Evolutionary conservation across 2,329 filamentous ascomycete genomes (phyloP), one percentile per base, ranked within the genome.

Genomic region (Pseudogymnoascus sp.): DNA sequence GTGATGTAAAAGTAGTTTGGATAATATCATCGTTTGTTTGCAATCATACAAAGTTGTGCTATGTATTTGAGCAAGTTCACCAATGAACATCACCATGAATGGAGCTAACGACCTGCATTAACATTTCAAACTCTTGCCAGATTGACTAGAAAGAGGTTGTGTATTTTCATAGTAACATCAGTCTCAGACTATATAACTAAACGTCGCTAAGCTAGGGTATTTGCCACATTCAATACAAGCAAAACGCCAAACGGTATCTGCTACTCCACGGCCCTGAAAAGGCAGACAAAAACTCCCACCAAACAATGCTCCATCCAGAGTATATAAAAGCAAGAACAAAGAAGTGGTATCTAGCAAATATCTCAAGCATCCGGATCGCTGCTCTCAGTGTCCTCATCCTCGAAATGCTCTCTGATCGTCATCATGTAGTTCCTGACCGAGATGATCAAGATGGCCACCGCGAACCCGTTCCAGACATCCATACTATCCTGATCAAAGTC

Each of bases 401-500:
- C 47, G 7, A 54, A 54, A 8, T 54, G 29, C n/a, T 54, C 29
- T 7, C 29, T 26, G 29, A 54, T 54, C 8, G 47, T 33, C 47
- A 54, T 54, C 47, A 54, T 54, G 35, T 72, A 71, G 35, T 71
- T 71, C 35, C 71, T 63, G 1, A 70, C 70, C 29, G 66, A 62
- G 36, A 68, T 68, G 31, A 69, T 62, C 21, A 71, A 60, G 33
- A 72, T 70, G 17, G 71, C 70, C 60, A 74, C 63, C 8, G 69
- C 70, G 58, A 74, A 64, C 6, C 68, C 71, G 62, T 73, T 71
- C 72, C 72, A 74, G 10, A 72, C 71, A 62, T 69, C 69, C 63
- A 66, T 68, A n/a, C 61, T 41, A 15, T 64, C 63, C 2, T 71
- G 65, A 1, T 61, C 64, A 24, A 72, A 71, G 57, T 73, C 68